phyloP scores from a whole-genome alignment of 805 yeast genomes.

The Teunomyces atbi region DNA sequence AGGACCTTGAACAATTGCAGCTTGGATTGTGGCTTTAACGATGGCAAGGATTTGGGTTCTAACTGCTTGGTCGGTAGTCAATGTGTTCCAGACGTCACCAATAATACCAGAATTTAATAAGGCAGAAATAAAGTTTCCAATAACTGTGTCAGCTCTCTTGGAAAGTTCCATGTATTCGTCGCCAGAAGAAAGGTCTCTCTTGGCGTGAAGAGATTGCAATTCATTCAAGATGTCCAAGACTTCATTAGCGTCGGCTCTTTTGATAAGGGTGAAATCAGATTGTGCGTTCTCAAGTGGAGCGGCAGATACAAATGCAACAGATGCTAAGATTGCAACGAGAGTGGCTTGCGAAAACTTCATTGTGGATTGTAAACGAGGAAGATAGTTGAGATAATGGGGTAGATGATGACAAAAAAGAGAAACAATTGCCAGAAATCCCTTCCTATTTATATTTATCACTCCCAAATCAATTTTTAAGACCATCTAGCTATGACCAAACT shows the following conservation, averaged over 20 bases:
- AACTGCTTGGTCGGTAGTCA: conserved; percentile 33
- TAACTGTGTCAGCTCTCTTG: conserved; percentile 36
- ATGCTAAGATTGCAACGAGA: conserved; percentile 38
- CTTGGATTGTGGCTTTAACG: conserved; percentile 29
- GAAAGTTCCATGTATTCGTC: conserved; percentile 25
- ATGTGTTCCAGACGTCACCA: conserved; percentile 31
- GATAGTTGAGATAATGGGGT: neutral
- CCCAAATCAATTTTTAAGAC: no score
- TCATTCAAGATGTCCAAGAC: conserved; percentile 33
- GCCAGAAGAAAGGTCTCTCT: conserved; percentile 34
- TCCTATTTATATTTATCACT: neutral
- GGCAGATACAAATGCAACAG: conserved; percentile 36
- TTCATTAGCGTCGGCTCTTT: conserved; percentile 34
- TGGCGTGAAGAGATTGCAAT: conserved; percentile 30
- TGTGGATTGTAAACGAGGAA: conserved; percentile 6
- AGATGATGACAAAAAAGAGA: conserved; percentile 1
- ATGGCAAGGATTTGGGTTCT: conserved; percentile 23
- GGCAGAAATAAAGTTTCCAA: conserved; percentile 36
- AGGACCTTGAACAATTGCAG: conserved; percentile 39
- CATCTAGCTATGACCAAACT: neutral
- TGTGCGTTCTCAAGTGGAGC: conserved; percentile 25
- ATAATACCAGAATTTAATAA: conserved; percentile 39
- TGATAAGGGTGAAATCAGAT: conserved; percentile 25
- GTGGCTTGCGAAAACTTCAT: conserved; percentile 44
- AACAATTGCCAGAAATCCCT: neutral